Evolutionary conservation across 139 green algal species (phyloP).

Genomic region (Micromonas pusilla): DNA sequence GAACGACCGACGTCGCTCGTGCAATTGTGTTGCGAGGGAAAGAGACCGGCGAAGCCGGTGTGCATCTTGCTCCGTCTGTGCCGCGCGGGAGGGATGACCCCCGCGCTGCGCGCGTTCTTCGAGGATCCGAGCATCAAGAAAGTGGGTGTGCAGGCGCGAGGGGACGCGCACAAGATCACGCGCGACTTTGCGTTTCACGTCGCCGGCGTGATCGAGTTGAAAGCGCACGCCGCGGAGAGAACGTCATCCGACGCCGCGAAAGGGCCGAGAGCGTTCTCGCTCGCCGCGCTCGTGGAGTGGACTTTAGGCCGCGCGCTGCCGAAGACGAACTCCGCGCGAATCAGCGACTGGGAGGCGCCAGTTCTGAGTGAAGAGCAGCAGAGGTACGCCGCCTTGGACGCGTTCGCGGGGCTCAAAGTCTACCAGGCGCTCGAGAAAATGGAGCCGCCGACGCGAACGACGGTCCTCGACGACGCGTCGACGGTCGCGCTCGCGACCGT

Average conservation of each 20-base stretch:
- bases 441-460: not conserved
- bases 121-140: not conserved
- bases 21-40: not conserved
- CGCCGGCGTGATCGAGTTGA: not conserved
- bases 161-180: not conserved
- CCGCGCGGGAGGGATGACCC: not conserved
- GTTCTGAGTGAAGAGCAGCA: not conserved
- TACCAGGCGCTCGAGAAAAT: not conserved
- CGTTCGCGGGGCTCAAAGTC: not conserved
- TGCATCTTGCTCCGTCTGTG: not conserved
- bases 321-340: not conserved
- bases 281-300: not conserved
- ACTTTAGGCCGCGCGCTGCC: not conserved
- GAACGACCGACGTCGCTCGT: not conserved
- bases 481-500: too few species aligned
- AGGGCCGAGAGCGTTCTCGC: not conserved
- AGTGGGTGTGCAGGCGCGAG: not conserved
- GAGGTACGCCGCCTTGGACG: not conserved
- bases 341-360: not conserved
- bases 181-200: not conserved
- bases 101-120: not conserved
- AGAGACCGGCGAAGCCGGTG: not conserved
- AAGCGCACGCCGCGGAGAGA: not conserved
- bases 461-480: too few species aligned
- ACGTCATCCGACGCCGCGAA: too few species aligned